Conservation (phyloP, 164 flowering plant genomes). For the Saururus chinensis region DNA sequence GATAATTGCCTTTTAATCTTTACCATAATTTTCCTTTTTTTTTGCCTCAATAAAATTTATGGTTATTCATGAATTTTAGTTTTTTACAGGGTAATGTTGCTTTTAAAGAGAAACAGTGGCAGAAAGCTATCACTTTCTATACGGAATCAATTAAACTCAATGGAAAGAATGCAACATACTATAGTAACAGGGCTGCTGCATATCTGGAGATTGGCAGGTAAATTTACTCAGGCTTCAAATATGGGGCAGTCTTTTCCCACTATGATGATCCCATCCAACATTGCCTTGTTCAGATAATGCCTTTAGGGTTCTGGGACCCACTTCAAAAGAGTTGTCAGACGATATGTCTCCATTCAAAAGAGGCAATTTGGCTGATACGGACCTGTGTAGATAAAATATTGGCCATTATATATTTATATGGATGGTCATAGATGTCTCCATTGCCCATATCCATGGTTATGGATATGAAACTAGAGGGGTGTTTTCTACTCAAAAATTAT, state of each 20-base stretch:
- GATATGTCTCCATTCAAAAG: no score
- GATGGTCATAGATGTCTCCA: no score
- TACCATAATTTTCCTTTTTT: neutral
- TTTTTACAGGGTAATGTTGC: conserved; percentile 76
- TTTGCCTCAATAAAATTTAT: neutral
- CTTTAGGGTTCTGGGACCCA: neutral
- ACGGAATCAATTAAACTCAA: conserved; percentile 84
- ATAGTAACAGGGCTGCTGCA: conserved; percentile 94
- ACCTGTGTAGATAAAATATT: no score
- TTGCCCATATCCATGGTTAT: no score
- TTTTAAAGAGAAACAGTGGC: conserved; percentile 82
- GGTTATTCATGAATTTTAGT: neutral
- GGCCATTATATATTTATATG: no score
- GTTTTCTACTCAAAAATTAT: no score
- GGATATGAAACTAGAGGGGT: no score
- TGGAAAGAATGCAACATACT: conserved; percentile 79
- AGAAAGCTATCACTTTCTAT: conserved; percentile 68
- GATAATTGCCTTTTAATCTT: neutral
- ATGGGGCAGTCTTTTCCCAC: no score
- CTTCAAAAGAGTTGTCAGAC: neutral
- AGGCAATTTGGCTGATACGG: no score
- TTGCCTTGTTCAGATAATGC: neutral
- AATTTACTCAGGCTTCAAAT: neutral
- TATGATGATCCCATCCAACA: no score
- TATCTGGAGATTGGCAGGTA: conserved; percentile 87